These are phyloP conservation scores for Leucogyrophana mollusca DNA, from an alignment of 768 basidiomycete species.

Conservation along the genomic window DNA sequence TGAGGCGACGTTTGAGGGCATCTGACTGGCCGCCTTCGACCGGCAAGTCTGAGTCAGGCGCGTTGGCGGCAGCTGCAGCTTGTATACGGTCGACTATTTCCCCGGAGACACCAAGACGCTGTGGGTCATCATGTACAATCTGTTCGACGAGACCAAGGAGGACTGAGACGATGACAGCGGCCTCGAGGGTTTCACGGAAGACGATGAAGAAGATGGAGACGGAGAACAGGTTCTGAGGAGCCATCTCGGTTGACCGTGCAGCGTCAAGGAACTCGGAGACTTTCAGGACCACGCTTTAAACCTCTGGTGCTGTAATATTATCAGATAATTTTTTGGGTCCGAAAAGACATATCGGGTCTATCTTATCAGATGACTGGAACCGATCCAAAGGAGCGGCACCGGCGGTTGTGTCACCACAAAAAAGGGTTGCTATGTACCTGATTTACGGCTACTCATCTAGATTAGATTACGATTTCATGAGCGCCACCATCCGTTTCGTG, in stretches of 20 bases:
- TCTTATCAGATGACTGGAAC: conserved; percentile 22
- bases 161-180: conserved; percentile 88
- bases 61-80: background rate
- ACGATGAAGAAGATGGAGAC: conserved; percentile 96
- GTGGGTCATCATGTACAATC: conserved; percentile 49
- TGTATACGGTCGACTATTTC: background rate
- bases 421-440: background rate
- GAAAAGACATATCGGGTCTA: conserved; percentile 2
- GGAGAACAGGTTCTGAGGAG: conserved; percentile 69
- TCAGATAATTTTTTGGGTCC: conserved; percentile 24
- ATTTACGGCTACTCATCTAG: too few species aligned
- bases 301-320: conserved; percentile 6
- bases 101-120: conserved; percentile 4
- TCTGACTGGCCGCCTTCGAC: conserved; percentile 28
- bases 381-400: background rate
- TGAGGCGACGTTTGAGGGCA: conserved; percentile 39
- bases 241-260: conserved; percentile 42
- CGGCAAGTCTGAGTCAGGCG: conserved; percentile 9
- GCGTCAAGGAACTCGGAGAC: background rate
- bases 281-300: background rate
- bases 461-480: too few species aligned
- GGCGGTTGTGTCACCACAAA: background rate
- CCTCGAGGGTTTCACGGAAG: conserved; percentile 93
- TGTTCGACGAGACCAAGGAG: conserved; percentile 91
- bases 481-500: too few species aligned